Conservation (phyloP, 2,329 filamentous ascomycete genomes). For the Aspergillus awamori region DNA sequence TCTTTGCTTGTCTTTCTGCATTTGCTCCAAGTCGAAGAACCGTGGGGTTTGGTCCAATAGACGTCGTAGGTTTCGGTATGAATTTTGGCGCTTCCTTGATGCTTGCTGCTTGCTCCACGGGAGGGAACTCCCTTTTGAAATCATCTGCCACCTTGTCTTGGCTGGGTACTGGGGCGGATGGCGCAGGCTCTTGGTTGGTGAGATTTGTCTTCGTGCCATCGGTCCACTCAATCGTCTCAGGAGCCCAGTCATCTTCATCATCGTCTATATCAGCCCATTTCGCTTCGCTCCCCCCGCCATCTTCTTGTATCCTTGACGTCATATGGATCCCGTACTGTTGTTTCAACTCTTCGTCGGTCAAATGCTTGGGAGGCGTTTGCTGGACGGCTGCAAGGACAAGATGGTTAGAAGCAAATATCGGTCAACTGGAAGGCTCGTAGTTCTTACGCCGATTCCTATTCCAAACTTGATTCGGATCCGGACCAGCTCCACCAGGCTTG, state of each 20-base stretch:
- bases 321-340: conserved; percentile 70
- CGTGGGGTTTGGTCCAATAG: conserved; percentile 53
- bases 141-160: conserved; percentile 27
- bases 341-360: conserved; percentile 69
- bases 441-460: conserved; percentile 66
- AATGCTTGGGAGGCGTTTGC: conserved; percentile 62
- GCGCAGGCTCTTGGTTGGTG: conserved; percentile 45
- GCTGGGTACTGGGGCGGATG: conserved; percentile 20
- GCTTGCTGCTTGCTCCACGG: conserved; percentile 26
- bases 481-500: conserved; percentile 54
- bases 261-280: conserved; percentile 73
- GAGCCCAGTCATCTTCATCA: conserved; percentile 69
- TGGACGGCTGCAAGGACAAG: conserved; percentile 48
- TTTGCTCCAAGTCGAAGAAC: conserved; percentile 53
- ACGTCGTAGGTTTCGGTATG: conserved; percentile 43
- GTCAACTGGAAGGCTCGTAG: not conserved
- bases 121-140: conserved; percentile 25
- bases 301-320: conserved; percentile 65
- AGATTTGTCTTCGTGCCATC: conserved; percentile 68
- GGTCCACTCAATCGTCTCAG: conserved; percentile 69
- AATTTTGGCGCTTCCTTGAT: conserved; percentile 32
- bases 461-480: conserved; percentile 70
- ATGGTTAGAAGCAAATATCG: conserved; percentile 23
- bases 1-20: conserved; percentile 50
- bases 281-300: conserved; percentile 63